Conservation (phyloP, 2,329 filamentous ascomycete species). For the Lecanicillium sp. region DNA sequence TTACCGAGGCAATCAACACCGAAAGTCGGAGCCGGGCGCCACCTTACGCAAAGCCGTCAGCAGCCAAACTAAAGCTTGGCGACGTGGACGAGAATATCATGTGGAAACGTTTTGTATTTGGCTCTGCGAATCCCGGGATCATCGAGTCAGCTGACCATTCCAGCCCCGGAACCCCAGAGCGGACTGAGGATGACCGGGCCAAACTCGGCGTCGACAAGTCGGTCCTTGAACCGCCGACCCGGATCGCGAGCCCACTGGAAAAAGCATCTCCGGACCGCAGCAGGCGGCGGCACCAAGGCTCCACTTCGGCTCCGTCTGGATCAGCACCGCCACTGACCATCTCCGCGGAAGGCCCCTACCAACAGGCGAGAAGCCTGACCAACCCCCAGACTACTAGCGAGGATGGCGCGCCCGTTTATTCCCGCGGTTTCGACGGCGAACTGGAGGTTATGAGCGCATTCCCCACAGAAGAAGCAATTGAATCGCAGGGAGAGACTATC, state of each 20-base stretch:
- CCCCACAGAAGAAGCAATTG: slow-evolving; percentile 13
- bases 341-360: slow-evolving; percentile 1
- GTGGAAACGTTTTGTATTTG: slow-evolving; percentile 7
- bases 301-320: slow-evolving; percentile 7
- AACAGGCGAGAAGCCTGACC: background rate
- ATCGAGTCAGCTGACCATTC: background rate
- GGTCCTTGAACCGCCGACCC: slow-evolving; percentile 1
- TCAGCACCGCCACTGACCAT: slow-evolving; percentile 6
- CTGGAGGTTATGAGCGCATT: background rate
- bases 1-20: background rate
- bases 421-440: background rate
- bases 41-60: background rate
- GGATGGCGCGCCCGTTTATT: background rate
- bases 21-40: background rate
- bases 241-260: slow-evolving; percentile 1
- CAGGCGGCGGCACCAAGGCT: background rate
- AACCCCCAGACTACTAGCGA: background rate
- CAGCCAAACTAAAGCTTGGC: background rate
- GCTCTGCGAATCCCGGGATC: background rate
- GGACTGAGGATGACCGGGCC: background rate
- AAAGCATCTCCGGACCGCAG: background rate
- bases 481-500: slow-evolving; percentile 7
- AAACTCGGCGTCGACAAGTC: background rate
- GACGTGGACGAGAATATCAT: slow-evolving; percentile 5
- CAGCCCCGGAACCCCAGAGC: background rate